Percentiles rank a stretch among this genome's conserved stretches.
Evolutionary conservation across 2,329 filamentous ascomycete genomes (phyloP).

Genomic region (Pseudogymnoascus sp.): DNA sequence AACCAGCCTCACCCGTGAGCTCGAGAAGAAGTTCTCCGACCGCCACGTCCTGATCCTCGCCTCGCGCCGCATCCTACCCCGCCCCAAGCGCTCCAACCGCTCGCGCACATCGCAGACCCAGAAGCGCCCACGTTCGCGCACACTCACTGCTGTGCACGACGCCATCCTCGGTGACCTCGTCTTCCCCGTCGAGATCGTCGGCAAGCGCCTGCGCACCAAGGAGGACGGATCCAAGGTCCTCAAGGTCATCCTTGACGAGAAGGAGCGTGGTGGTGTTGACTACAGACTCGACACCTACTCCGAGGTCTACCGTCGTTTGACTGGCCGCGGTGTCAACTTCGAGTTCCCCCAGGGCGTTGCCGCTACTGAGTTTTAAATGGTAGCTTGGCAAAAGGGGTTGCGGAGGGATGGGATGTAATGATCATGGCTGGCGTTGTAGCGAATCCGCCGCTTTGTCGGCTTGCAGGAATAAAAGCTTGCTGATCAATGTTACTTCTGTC

Average conservation of each 20-base stretch:
- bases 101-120: conserved; percentile 94
- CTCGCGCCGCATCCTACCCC: conserved; percentile 95
- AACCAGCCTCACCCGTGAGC: conserved; percentile 90
- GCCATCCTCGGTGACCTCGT: conserved; percentile 96
- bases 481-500: conserved; percentile 6
- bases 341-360: conserved; percentile 88
- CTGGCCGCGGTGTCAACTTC: conserved; percentile 92
- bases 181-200: conserved; percentile 99
- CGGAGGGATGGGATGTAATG: conserved; percentile 9
- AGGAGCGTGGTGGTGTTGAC: conserved; percentile 98
- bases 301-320: conserved; percentile 98
- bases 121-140: conserved; percentile 97
- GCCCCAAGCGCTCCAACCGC: conserved; percentile 96
- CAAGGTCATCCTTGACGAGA: conserved; percentile 99
- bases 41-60: conserved; percentile 99
- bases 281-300: conserved; percentile 99
- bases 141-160: conserved; percentile 97
- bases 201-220: conserved; percentile 97
- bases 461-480: conserved; percentile 10
- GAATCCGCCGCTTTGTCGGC: conserved; percentile 3
- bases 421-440: conserved; percentile 9
- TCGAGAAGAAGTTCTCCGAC: conserved; percentile 99
- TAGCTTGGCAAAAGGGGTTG: conserved; percentile 11
- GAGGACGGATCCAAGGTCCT: conserved; percentile 97
- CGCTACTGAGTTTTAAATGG: conserved; percentile 66